Evolutionary conservation across 148 eudicot genomes (phyloP).

Genomic region (Camellia japonica): DNA sequence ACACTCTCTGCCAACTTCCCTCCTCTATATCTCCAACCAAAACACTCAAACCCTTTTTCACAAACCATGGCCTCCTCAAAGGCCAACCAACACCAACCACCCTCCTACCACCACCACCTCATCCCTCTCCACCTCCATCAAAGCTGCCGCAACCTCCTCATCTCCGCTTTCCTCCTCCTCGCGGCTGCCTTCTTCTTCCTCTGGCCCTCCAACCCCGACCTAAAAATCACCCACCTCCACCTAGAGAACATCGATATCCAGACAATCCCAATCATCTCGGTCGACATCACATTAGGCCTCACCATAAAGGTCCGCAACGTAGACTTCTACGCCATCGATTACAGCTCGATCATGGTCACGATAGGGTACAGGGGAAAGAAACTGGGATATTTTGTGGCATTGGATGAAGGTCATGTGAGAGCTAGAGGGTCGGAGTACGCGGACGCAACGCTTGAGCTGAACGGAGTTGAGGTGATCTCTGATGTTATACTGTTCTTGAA

Average conservation of each 20-base stretch:
- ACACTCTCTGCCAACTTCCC: background rate
- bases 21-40: background rate
- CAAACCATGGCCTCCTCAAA: conserved; percentile 25
- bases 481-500: conserved; percentile 49
- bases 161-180: conserved; percentile 33
- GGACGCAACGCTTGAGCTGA: conserved; percentile 47
- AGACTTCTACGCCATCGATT: conserved; percentile 47
- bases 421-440: conserved; percentile 56
- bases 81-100: background rate
- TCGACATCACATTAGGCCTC: conserved; percentile 50
- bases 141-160: conserved; percentile 20
- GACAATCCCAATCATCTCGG: conserved; percentile 33
- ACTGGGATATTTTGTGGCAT: conserved; percentile 48
- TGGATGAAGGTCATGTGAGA: conserved; percentile 42
- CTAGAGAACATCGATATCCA: conserved; percentile 43
- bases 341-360: conserved; percentile 32
- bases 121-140: conserved; percentile 20
- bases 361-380: conserved; percentile 59
- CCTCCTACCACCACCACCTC: conserved; percentile 23
- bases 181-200: conserved; percentile 36
- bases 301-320: conserved; percentile 44
- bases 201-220: conserved; percentile 60
- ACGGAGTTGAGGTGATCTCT: conserved; percentile 39
- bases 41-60: background rate
- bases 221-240: conserved; percentile 41